phyloP scores from a whole-genome alignment of 345 rosid genomes.

The Viola odorata region DNA sequence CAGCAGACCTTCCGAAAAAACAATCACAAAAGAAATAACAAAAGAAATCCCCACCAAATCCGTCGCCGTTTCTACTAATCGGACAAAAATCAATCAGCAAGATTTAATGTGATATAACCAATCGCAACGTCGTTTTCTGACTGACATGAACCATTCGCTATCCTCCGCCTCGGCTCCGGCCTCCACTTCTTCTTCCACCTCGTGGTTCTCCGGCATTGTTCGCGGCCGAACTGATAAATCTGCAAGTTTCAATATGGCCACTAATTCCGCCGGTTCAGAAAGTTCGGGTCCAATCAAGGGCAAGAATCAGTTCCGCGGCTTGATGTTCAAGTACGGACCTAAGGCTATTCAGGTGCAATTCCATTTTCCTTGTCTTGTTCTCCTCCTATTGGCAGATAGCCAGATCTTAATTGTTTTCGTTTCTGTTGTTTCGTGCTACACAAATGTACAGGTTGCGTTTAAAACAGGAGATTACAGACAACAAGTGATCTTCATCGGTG shows the following conservation, averaged over 20 bases:
- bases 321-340: slow-evolving; percentile 87
- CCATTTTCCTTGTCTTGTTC: too few species aligned
- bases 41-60: too few species aligned
- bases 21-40: too few species aligned
- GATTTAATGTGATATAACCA: too few species aligned
- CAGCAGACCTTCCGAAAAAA: too few species aligned
- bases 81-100: too few species aligned
- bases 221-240: slow-evolving; percentile 57
- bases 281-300: slow-evolving; percentile 60
- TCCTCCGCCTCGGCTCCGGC: slow-evolving; percentile 12
- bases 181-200: slow-evolving; percentile 11
- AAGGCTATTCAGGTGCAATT: slow-evolving; percentile 69
- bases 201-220: slow-evolving; percentile 74
- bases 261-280: slow-evolving; percentile 17
- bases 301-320: slow-evolving; percentile 90
- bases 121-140: too few species aligned
- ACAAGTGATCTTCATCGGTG: slow-evolving; percentile 83
- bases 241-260: slow-evolving; percentile 29
- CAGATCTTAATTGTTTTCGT: neutral
- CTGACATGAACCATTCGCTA: slow-evolving; percentile 17
- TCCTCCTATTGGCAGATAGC: neutral
- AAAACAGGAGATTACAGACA: slow-evolving; percentile 87
- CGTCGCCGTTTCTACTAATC: too few species aligned
- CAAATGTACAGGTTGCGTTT: slow-evolving; percentile 68
- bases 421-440: neutral